These are phyloP conservation scores for Pyrenopolyporus hunteri DNA, from an alignment of 495 filamentous ascomycete genomes.

Conservation along the genomic window DNA sequence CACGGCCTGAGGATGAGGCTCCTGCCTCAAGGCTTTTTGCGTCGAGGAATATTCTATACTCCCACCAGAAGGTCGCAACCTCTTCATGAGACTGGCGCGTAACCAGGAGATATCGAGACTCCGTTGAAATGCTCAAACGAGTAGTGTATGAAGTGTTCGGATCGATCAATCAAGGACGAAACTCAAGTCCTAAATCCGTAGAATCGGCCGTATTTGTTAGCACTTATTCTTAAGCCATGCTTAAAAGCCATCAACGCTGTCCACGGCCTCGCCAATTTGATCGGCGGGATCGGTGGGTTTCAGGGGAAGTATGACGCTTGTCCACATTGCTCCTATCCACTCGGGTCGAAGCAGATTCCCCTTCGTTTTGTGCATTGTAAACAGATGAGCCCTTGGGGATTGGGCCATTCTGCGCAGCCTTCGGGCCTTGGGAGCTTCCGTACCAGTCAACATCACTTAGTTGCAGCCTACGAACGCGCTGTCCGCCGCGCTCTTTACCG, in stretches of 20 bases:
- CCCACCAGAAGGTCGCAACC: slow-evolving; percentile 18
- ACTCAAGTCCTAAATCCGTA: slow-evolving; percentile 36
- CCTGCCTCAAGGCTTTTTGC: slow-evolving; percentile 11
- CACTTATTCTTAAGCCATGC: slow-evolving; percentile 8
- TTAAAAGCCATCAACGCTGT: slow-evolving; percentile 9
- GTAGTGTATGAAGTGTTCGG: slow-evolving; percentile 19
- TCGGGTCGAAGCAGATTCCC: slow-evolving; percentile 25
- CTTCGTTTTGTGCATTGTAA: not conserved
- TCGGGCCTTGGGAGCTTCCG: slow-evolving; percentile 41
- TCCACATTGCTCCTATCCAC: slow-evolving; percentile 26
- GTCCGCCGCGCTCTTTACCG: slow-evolving; percentile 72
- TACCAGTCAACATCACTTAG: slow-evolving; percentile 99
- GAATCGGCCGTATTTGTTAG: slow-evolving; percentile 21
- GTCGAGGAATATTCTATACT: slow-evolving; percentile 18
- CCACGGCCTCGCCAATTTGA: slow-evolving; percentile 7
- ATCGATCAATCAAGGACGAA: slow-evolving; percentile 12
- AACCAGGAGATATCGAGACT: slow-evolving; percentile 18
- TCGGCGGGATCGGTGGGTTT: slow-evolving; percentile 18
- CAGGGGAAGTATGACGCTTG: slow-evolving; percentile 38
- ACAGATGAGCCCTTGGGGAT: slow-evolving; percentile 8
- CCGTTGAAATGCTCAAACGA: slow-evolving; percentile 27
- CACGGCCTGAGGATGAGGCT: slow-evolving; percentile 19
- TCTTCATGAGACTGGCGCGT: slow-evolving; percentile 15
- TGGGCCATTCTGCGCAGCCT: slow-evolving; percentile 14
- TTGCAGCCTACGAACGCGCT: slow-evolving; percentile 89